Base-by-base conservation (phyloP, 805 yeast genomes). In the Yarrowia alimentaria region DNA sequence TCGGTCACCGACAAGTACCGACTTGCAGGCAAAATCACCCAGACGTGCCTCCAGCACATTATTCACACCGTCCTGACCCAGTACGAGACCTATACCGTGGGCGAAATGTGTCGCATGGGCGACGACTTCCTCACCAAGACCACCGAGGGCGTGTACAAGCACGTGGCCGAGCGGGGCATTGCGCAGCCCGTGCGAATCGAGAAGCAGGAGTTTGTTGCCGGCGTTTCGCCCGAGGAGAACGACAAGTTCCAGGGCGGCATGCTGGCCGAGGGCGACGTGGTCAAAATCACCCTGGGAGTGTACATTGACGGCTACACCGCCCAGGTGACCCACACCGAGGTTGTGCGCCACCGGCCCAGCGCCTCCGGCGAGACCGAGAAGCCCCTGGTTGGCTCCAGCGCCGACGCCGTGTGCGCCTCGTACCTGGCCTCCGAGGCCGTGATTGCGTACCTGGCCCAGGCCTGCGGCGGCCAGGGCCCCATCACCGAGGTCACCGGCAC, bases 231-330 rank as follows among this genome's bases (percentile, higher is more conserved):
- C 32, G 96, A 89, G 66, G 66, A 56, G 13, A 53, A 47, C 10
- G 73, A 61, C 52, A 57, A 38, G 28, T 64, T 61, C 60, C 70
- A 66, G 55, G 71, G 64, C n/a, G 69, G 69, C 19, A 65, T 67
- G 49, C 78, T 85, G 59, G 64, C 67, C 51, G 79, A 80, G 18
- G 98, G 98, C 45, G 97, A 93, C 65, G 74, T 90, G 40, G 87
- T 87, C 25, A 90, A 91, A 55, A 76, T 93, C 53, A 72, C 85
- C 10, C 73, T 91, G 21, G 99, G 97, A 42, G 90, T 84, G 54
- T 97, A 93, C 57, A 79, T 93, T 58, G 99, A 93, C 67, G 99
- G 99, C 52, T 93, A 90, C 71, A 85, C 97, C 10, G 81, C 95
- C 1, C 79, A 80, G 64, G 80, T 79, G 9, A 80, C 95, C 21